These are phyloP conservation scores for Oryza glaberrima DNA, from an alignment of 176 grass and related monocot genomes.

Conservation along the genomic window DNA sequence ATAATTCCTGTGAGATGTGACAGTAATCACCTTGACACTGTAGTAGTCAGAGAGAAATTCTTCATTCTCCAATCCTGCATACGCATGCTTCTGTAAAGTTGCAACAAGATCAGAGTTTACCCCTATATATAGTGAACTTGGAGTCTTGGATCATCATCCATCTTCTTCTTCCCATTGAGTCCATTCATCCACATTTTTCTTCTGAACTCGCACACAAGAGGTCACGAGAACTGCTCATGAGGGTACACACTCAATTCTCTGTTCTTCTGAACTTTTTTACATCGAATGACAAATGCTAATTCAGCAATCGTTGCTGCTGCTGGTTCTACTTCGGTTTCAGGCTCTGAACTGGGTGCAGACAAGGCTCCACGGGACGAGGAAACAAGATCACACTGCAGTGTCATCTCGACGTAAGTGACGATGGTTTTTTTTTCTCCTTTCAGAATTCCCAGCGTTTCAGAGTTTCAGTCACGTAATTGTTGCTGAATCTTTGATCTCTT, in stretches of 20 bases:
- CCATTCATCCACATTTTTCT: not conserved
- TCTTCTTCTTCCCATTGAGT: not conserved
- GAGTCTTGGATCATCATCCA: no score
- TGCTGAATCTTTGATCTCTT: not conserved
- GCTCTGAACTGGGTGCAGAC: slow-evolving; percentile 67
- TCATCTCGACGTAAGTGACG: slow-evolving; percentile 41
- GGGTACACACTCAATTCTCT: slow-evolving; percentile 37
- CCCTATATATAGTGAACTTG: slow-evolving; percentile 29
- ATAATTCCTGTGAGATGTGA: not conserved
- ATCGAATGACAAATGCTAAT: not conserved
- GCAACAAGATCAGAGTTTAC: not conserved
- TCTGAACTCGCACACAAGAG: not conserved
- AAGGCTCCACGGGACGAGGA: slow-evolving; percentile 43
- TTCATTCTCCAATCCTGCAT: not conserved
- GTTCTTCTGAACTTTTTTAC: not conserved
- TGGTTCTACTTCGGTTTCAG: slow-evolving; percentile 32
- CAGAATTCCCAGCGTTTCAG: not conserved
- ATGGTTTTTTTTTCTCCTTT: not conserved
- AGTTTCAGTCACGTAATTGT: not conserved
- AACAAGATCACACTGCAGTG: slow-evolving; percentile 34
- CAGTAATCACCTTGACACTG: slow-evolving; percentile 16
- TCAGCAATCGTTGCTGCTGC: not conserved
- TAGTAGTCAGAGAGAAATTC: not conserved
- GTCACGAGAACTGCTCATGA: slow-evolving; percentile 21
- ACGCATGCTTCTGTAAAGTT: not conserved